phyloP scores from a whole-genome alignment of 164 flowering plant species.

The Chimonanthus salicifolius region DNA sequence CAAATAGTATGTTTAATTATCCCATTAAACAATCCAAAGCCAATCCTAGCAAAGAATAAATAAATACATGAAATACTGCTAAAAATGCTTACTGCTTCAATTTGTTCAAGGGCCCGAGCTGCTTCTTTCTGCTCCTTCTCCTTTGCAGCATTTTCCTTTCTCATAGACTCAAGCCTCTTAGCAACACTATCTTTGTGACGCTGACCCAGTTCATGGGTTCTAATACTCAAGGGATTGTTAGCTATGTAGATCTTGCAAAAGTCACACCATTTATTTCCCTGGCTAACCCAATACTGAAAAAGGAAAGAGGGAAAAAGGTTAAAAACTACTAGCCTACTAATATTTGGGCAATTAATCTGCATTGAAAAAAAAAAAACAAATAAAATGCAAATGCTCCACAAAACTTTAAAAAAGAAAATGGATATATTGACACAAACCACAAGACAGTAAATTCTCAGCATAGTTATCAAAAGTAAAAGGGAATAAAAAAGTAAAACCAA shows the following conservation, averaged over 20 bases:
- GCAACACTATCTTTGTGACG: conserved; percentile 88
- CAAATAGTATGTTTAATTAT: too few species aligned
- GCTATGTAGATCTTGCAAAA: conserved; percentile 90
- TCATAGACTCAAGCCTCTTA: conserved; percentile 60
- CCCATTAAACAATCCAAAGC: neutral
- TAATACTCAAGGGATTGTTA: conserved; percentile 76
- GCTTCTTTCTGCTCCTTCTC: conserved; percentile 79
- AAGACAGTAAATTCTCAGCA: too few species aligned
- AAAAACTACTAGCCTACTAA: neutral
- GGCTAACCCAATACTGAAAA: conserved; percentile 90
- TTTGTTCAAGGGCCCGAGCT: conserved; percentile 67
- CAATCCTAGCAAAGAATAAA: neutral
- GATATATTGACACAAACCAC: too few species aligned
- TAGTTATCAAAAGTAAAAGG: too few species aligned
- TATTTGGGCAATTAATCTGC: neutral
- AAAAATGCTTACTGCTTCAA: conserved; percentile 70
- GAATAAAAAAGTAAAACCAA: too few species aligned
- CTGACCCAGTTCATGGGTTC: conserved; percentile 91
- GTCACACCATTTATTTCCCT: conserved; percentile 97
- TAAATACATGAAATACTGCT: neutral
- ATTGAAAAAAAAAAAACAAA: neutral
- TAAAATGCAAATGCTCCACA: too few species aligned
- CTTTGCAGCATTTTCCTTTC: conserved; percentile 67
- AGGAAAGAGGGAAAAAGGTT: neutral
- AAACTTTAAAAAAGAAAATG: too few species aligned